These are phyloP conservation scores for Physcomitrium patens DNA, from an alignment of 225 moss, liverwort and hornwort species.

Conservation along the genomic window DNA sequence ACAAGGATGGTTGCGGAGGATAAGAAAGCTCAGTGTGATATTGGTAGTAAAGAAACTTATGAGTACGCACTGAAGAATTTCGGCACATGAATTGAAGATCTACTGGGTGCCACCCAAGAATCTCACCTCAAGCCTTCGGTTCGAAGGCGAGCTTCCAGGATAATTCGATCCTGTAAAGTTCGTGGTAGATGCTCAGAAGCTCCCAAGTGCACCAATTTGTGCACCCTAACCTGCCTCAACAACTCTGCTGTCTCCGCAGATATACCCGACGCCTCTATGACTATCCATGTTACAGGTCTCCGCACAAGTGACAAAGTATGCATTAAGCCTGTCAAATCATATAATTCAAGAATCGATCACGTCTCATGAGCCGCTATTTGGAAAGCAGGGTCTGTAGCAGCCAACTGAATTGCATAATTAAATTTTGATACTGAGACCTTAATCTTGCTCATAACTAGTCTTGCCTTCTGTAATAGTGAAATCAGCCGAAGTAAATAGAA, in stretches of 20 bases:
- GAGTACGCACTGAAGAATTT: conserved; percentile 5
- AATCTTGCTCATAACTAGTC: no score
- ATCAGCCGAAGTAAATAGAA: neutral
- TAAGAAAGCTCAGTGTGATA: no score
- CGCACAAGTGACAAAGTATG: conserved; percentile 77
- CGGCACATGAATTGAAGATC: neutral
- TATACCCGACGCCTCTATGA: conserved; percentile 72
- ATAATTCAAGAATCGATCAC: neutral
- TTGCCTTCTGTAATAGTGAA: neutral
- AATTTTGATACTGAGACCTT: no score
- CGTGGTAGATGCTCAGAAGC: conserved; percentile 51
- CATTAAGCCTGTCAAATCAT: conserved; percentile 56
- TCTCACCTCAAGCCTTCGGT: conserved; percentile 73
- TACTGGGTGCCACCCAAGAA: neutral
- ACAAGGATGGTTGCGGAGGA: no score
- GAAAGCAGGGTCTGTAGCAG: conserved; percentile 6
- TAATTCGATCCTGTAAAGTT: conserved; percentile 58
- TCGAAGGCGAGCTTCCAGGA: conserved; percentile 69
- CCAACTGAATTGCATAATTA: neutral
- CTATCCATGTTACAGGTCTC: conserved; percentile 83
- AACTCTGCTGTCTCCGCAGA: conserved; percentile 73
- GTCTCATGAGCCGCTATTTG: neutral
- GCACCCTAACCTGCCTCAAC: conserved; percentile 55
- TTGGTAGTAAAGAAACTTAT: neutral
- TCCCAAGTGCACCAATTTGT: conserved; percentile 62